Evolutionary conservation across 768 basidiomycete genomes (phyloP), one percentile per base, ranked within the genome.

Genomic region (Termitomyces sp.): DNA sequence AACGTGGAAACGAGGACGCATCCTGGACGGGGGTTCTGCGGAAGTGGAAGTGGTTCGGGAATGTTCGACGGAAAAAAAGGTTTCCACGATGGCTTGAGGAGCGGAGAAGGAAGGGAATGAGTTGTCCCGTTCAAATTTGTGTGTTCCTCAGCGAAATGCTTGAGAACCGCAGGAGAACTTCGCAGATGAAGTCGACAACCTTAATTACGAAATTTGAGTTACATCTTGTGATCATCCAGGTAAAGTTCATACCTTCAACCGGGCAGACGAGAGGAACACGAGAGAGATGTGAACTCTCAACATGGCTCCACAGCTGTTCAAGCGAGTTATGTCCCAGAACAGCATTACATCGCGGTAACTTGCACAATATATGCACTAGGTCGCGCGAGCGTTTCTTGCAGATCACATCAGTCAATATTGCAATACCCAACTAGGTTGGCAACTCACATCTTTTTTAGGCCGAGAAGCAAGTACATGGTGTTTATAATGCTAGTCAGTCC

Each of bases 211-310:
- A 18, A n/a, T 51, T 18, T 27, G 22, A 46, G 44, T 53, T 42
- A 55, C 31, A 16, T 46, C n/a, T 39, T 24, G 4, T 16, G 22
- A 9, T 18, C 18, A 29, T 29, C 16, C 18, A 6, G 29, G 24
- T 5, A 32, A 12, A 44, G 31, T 39, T 14, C 53, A 34, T 39
- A 66, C 65, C 64, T 51, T 63, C 56, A 18, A 66, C 27, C 26
- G 65, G 65, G 37, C 65, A 66, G 5, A 52, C 32, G 34, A 65
- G 47, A 29, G n/a, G 5, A 16, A 46, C 46, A 12, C 65, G 65
- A 52, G 61, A 46, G 43, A 66, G 55, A 54, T 66, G 65, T 18
- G 65, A 65, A 20, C 41, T 50, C 37, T 65, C 62, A 26, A 66
- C 34, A 46, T 66, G 65, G 5, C 44, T 20, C 34, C 55, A 56